These are phyloP conservation scores for Neckera pumila DNA, from an alignment of 225 moss, liverwort and hornwort genomes.

Conservation along the genomic window DNA sequence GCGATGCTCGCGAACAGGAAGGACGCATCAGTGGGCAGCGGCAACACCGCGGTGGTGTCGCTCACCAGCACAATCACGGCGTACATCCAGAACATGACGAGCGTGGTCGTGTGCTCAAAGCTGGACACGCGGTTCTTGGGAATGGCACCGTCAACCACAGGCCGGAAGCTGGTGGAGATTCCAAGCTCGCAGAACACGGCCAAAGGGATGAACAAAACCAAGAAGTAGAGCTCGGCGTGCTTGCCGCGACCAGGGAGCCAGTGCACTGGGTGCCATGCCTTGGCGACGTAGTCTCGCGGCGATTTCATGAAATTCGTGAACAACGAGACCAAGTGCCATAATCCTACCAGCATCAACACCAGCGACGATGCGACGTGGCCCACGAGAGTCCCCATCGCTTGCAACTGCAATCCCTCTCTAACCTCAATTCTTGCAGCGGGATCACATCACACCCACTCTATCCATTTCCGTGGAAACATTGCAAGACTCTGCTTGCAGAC, in stretches of 20 bases:
- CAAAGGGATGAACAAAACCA: slow-evolving; percentile 49
- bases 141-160: slow-evolving; percentile 49
- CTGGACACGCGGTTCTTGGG: slow-evolving; percentile 54
- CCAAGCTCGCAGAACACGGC: slow-evolving; percentile 79
- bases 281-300: slow-evolving; percentile 62
- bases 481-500: not conserved
- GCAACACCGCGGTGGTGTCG: slow-evolving; percentile 52
- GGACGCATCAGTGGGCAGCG: slow-evolving; percentile 55
- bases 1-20: slow-evolving; percentile 67
- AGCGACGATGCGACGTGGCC: slow-evolving; percentile 49
- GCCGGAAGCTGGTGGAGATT: slow-evolving; percentile 55
- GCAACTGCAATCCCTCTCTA: not conserved
- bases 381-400: slow-evolving; percentile 56
- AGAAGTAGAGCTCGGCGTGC: slow-evolving; percentile 60
- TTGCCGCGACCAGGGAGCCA: slow-evolving; percentile 43
- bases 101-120: slow-evolving; percentile 69
- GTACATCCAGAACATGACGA: slow-evolving; percentile 77
- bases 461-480: not conserved
- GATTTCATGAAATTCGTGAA: slow-evolving; percentile 36
- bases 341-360: slow-evolving; percentile 51
- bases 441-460: not conserved
- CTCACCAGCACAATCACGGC: slow-evolving; percentile 55
- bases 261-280: slow-evolving; percentile 59
- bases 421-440: not conserved
- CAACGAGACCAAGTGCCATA: slow-evolving; percentile 59